Base-by-base conservation (phyloP, 768 basidiomycete species). In the Agaricus blazei region DNA sequence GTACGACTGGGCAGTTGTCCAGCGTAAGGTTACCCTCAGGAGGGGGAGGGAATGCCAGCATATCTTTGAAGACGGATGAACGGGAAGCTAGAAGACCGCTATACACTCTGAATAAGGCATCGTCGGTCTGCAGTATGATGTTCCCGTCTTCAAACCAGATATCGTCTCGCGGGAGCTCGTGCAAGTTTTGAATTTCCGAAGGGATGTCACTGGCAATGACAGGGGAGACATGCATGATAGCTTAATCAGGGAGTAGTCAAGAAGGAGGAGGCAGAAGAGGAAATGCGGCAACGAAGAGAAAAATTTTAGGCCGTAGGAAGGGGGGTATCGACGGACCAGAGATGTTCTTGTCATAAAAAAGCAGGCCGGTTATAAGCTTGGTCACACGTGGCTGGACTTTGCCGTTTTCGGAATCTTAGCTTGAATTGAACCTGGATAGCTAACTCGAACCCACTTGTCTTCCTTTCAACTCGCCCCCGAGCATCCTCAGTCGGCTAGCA, bases 131-230 rank as follows among this genome's bases (percentile, higher is more conserved):
- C 12, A 76, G 64, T 23, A 75, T 70, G 49, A 76, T 63, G 51
- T 72, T 73, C 4, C 73, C 72, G 68, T 60, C 87, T 15, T 68
- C 65, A 49, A 67, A 74, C 70, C 70, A 75, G 27, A 71, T 59
- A 9, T 60, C 58, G 26, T 60, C 62, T 12, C 57, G 62, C 15
- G 46, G 57, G 24, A 53, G 57, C 1, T 58, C 49, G 29, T 61
- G 29, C 23, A 54, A 46, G 9, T 38, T 28, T 15, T 43, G 12
- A 36, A 36, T 3, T 48, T 50, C 44, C 3, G 31, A 28, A 5
- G 27, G 9, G n/a, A 14, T 49, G 29, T 27, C n/a, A 24, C 27
- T 14, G 45, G n/a, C 4, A 19, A 41, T 23, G 51, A 24, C 37
- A 9, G 34, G 11, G n/a, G 41, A 42, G 36, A 54, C 19, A 48